Evolutionary conservation across 441 rosid genomes (phyloP), one percentile per base, ranked within the genome.

Genomic region (Geranium incanum): DNA sequence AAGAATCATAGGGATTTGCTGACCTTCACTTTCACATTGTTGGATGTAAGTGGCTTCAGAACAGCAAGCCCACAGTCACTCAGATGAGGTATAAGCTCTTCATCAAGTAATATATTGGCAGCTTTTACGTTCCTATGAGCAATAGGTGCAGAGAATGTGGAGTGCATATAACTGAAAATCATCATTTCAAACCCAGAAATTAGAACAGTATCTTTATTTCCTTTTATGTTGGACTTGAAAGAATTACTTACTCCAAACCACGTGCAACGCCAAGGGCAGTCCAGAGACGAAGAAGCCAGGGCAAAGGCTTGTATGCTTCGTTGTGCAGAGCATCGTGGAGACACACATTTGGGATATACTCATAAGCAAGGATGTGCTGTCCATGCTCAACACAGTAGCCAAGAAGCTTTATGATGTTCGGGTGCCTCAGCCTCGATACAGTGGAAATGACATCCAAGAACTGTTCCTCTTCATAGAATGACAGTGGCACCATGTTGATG

Each of bases 331-430:
- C 89, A 71, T 86, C 84, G 36, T 86, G 86, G 60, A 92, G 91
- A 59, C 91, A 81, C 78, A 82, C 78, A 76, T 84, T 83, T 82
- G 86, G 86, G 74, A 92, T 80, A 70, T 86, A 87, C 77, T 95
- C 97, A 8, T 87, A 92, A 66, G 88, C 93, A 52, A 92, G 88
- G 76, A 88, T 86, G 82, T 95, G 95, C 72, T 87, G 88, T 48
- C 90, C 91, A 68, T 86, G 86, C 72, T 93, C 99, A 70, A 86
- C 81, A 79, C 96, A 95, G 76, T 88, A 89, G 68, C 99, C 98
- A 71, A 86, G 69, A 75, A 95, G 98, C 38, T 87, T 77, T 69
- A 87, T 85, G 75, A 92, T 82, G 84, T 88, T 89, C 55, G 95
- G 97, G 74, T 95, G 99, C 84, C 88, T 83, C 77, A 95, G 78